These are phyloP conservation scores for Cyphellophora attinorum DNA, from an alignment of 2,329 filamentous ascomycete species.

Conservation along the genomic window DNA sequence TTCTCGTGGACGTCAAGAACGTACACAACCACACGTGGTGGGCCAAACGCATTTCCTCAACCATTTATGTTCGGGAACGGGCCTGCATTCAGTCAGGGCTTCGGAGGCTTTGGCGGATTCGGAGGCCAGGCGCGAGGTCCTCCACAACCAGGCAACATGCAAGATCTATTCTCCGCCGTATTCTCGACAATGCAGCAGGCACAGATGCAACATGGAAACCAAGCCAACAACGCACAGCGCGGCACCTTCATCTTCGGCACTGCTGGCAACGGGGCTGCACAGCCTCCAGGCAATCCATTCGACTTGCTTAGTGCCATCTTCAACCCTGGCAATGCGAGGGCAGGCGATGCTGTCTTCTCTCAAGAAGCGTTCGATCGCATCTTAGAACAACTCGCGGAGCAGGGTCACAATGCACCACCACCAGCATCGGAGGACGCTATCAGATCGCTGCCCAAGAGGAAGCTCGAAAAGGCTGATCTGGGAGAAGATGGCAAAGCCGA, in stretches of 20 bases:
- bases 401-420: slow-evolving; percentile 65
- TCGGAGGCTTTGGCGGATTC: not conserved
- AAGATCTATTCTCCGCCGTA: slow-evolving; percentile 17
- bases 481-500: slow-evolving; percentile 59
- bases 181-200: slow-evolving; percentile 12
- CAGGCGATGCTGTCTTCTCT: slow-evolving; percentile 78
- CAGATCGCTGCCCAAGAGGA: slow-evolving; percentile 59
- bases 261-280: slow-evolving; percentile 1
- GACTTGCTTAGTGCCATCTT: slow-evolving; percentile 34
- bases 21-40: slow-evolving; percentile 3
- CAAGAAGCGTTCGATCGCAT: slow-evolving; percentile 87
- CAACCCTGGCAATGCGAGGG: slow-evolving; percentile 28
- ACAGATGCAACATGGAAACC: no score
- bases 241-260: not conserved
- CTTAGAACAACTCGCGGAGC: slow-evolving; percentile 79
- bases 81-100: not conserved
- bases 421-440: slow-evolving; percentile 73
- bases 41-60: not conserved
- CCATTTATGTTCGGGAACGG: not conserved
- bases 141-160: slow-evolving; percentile 9
- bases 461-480: slow-evolving; percentile 61
- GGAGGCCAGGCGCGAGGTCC: not conserved
- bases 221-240: not conserved
- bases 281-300: slow-evolving; percentile 24
- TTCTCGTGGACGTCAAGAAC: slow-evolving; percentile 15